Evolutionary conservation across 108 stramenopile species (phyloP), one percentile per base, ranked within the genome.

Genomic region (Conticribra guillardii): DNA sequence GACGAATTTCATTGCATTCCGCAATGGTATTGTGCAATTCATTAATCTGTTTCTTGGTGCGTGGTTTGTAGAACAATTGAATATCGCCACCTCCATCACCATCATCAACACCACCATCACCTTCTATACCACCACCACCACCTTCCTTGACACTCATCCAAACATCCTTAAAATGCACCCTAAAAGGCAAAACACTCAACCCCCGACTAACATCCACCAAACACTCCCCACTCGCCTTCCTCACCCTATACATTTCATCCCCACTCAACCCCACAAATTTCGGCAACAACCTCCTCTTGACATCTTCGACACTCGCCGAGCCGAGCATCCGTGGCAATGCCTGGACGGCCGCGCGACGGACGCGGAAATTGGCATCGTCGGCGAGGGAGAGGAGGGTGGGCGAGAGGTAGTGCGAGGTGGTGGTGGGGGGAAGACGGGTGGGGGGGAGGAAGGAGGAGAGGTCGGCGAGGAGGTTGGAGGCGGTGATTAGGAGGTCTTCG

Each of bases 401-500:
- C 21, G 88, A 68, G 48, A 99, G 56, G 51, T 89, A 83, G 29
- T 80, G 54, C 16, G 80, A 48, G 22, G 85, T 79, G 0, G 86
- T 45, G 8, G 84, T 67, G 15, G 83, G 64, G 0, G 89, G 64
- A 22, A 87, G 51, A 1, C 80, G 69, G 15, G 73, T 21, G 5
- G 77, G 77, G 17, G 81, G 68, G 7, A 67, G 41, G 47, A 89
- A 58, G 75, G 85, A 31, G 84, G 90, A 34, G 79, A 98, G 60
- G 49, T 97, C 93, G 17, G 93, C 96, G 60, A 98, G 68, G 60
- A 98, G 77, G 60, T 92, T 90, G 27, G 89, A 85, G 2, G 97
- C 90, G 5, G 98, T 97, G 57, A 97, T 97, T n/a, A 97, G 76
- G 54, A 97, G 67, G 44, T 97, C 96, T 73, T 98, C 98, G 0